Evolutionary conservation across 768 basidiomycete species (phyloP), one percentile per base, ranked within the genome.

Genomic region (Suillus variegatus): DNA sequence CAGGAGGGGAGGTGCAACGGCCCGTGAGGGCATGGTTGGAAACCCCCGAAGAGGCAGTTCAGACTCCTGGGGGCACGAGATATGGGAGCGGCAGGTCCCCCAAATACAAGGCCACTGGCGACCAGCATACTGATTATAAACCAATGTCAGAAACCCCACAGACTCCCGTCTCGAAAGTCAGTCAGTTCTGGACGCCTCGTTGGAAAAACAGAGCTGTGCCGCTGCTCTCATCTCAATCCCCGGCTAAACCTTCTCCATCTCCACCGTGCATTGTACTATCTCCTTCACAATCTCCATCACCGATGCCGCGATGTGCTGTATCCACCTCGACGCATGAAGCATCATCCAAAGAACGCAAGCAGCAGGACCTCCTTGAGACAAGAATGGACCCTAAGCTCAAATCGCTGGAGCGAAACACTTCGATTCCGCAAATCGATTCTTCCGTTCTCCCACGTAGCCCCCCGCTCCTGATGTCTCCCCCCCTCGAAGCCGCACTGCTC

Each of bases 361-460:
- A 66, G 28, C 67, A 43, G 44, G 16, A 56, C 64, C 73, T 13
- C 63, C 65, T 47, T 46, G 67, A 18, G 43, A 40, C 12, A 41
- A 1, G 28, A 62, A 58, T 32, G 38, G 8, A 28, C 6, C 9
- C 9, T 35, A 40, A 2, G 22, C 13, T 6, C 20, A 47, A 8
- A 40, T 56, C 61, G 0, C 32, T 13, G 66, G 68, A 36, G 67
- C 66, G 44, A 61, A 64, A 22, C 67, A 20, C 65, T 43, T 71
- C 66, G 20, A 66, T 65, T 56, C 62, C 71, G 28, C 74, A 76
- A 43, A 60, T 68, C 32, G 80, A 81, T 56, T 75, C 76, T 12
- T 78, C 77, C 4, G 68, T 84, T 25, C 79, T 90, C 4, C 86
- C 87, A 0, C 78, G 78, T 32, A 88, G 86, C 66, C 89, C 89